Base-by-base conservation (phyloP, 495 filamentous ascomycete genomes). In the Penicillium steckii region DNA sequence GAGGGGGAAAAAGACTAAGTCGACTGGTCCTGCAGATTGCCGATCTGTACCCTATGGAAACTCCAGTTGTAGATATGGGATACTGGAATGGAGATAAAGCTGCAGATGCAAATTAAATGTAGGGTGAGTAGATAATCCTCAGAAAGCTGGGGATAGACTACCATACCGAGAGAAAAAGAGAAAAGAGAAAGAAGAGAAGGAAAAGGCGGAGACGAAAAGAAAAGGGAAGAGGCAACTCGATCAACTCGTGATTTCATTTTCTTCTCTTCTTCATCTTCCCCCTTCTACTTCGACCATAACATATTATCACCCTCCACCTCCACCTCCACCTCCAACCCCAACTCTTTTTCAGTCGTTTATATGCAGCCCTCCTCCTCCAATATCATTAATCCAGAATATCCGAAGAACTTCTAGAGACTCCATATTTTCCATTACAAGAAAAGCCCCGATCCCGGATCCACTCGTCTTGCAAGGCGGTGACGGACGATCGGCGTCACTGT, bases 401-500 rank as follows among this genome's bases (percentile, higher is more conserved):
- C 19, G 13, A 18, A 21, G 37, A 44, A 45, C 24, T 43, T 21
- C 32, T 17, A 24, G 13, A 18, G 29, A 41, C 37, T 43, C 35
- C 46, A 40, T 27, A 23, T 18, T n/a, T 22, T 40, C 46, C 46
- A 40, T 33, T 38, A 55, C 33, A 35, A 8, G 18, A 37, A 37
- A n/a, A 27, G 26, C 33, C 33, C 33, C 40, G 35, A 44, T 48
- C n/a, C n/a, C 29, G 45, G 45, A 43, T 49, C 52, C 52, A 41
- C 38, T n/a, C 18, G 2, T 17, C 30, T 19, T 43, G 18, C 32
- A 60, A 55, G 61, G 61, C 61, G 61, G 61, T 64, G 61, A 64
- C 61, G 61, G 50, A 27, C 48, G 56, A 59, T 59, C 56, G 56
- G 56, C 57, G 48, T 46, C 52, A 52, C 52, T 41, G 57, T 55